These are phyloP conservation scores for Voacanga thouarsii DNA, from an alignment of 257 asterid species.

Conservation along the genomic window DNA sequence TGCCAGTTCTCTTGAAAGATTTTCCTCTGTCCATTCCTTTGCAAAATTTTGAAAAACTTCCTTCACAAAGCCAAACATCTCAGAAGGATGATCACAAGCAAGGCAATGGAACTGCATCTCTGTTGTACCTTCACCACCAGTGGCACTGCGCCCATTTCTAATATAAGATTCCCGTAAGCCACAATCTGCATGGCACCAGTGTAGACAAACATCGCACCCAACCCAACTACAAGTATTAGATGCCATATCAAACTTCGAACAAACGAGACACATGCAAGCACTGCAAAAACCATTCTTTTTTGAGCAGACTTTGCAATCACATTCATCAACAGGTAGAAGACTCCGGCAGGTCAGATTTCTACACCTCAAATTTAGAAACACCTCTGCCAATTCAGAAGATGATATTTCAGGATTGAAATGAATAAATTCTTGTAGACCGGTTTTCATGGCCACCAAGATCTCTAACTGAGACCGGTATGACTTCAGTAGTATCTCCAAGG, in stretches of 20 bases:
- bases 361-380: conserved; percentile 73
- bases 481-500: conserved; percentile 58
- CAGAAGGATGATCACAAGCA: conserved; percentile 96
- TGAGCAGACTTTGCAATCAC: conserved; percentile 82
- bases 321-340: conserved; percentile 81
- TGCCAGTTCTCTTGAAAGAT: conserved; percentile 78
- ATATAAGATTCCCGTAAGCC: conserved; percentile 77
- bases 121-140: conserved; percentile 57
- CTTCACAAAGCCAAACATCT: conserved; percentile 97
- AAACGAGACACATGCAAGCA: conserved; percentile 96
- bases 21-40: conserved; percentile 83
- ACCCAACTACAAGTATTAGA: conserved; percentile 98
- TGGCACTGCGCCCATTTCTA: conserved; percentile 70
- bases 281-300: conserved; percentile 78
- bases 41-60: conserved; percentile 87
- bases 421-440: conserved; percentile 72
- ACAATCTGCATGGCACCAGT: conserved; percentile 99
- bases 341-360: conserved; percentile 69
- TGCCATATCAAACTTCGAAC: conserved; percentile 92
- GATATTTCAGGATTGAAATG: conserved; percentile 43
- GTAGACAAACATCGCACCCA: conserved; percentile 94
- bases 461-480: conserved; percentile 68
- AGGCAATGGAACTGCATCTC: conserved; percentile 98
- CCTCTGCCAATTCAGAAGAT: conserved; percentile 72
- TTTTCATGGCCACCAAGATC: conserved; percentile 80